Evolutionary conservation across 164 flowering plant genomes (phyloP).

Genomic region (Brasenia schreberi): DNA sequence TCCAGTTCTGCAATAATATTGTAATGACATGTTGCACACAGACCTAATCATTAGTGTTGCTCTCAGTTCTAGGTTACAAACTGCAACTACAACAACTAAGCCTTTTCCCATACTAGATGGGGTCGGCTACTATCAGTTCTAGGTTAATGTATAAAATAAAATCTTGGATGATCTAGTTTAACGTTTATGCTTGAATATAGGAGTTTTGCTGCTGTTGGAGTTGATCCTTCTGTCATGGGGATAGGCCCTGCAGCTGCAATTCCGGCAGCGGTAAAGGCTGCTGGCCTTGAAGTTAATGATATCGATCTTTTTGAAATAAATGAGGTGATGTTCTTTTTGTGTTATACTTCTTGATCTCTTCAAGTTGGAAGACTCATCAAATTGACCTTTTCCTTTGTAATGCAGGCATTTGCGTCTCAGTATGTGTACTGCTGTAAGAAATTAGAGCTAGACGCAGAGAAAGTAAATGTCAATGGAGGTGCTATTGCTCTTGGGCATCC

Average conservation of each 20-base stretch:
- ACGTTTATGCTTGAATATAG: neutral
- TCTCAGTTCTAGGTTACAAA: too few relatives aligned
- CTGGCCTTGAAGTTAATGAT: slow-evolving; percentile 49
- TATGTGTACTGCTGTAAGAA: slow-evolving; percentile 4
- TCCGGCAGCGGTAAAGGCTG: slow-evolving; percentile 56
- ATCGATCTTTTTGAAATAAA: slow-evolving; percentile 65
- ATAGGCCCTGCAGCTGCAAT: slow-evolving; percentile 77
- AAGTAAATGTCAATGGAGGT: slow-evolving; percentile 2
- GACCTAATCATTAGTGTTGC: too few relatives aligned
- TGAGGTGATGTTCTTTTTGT: slow-evolving; percentile 31
- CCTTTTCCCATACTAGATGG: too few relatives aligned
- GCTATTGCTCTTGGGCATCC: slow-evolving; percentile 5
- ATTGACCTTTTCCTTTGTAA: neutral
- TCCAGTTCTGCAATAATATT: too few relatives aligned
- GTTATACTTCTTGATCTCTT: neutral
- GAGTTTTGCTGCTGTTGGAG: slow-evolving; percentile 1
- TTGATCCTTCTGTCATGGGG: slow-evolving; percentile 46
- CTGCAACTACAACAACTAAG: too few relatives aligned
- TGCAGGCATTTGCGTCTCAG: slow-evolving; percentile 5
- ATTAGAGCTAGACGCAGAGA: neutral
- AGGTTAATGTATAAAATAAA: too few relatives aligned
- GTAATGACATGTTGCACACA: too few relatives aligned
- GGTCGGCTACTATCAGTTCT: too few relatives aligned
- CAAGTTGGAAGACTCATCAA: neutral
- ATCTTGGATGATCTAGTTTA: too few relatives aligned